Base-by-base conservation (phyloP, 1,284 basidiomycete genomes). In the Ustilago crameri region DNA sequence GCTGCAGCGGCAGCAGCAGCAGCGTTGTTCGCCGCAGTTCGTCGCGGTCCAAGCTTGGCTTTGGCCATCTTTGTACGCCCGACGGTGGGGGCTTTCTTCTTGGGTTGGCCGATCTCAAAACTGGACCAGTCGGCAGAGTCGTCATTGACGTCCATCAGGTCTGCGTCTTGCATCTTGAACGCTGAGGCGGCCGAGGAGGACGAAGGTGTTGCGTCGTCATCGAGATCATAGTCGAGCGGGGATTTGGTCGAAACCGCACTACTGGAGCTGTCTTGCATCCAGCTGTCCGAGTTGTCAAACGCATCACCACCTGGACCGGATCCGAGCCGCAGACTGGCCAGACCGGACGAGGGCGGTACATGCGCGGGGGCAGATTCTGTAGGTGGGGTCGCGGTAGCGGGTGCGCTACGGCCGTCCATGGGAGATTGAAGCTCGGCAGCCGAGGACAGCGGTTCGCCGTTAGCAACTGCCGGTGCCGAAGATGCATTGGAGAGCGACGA, bases 91-190 rank as follows among this genome's bases (percentile, higher is more conserved):
- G 64, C 27, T 35, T 61, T 74, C 43, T 64, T 65, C 56, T 72
- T 76, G 5, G 61, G 55, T 24, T 67, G 63, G 3, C 65, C 77
- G 2, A 72, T 51, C 34, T 72, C 73, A 35, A 79, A 79, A 38
- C 62, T 63, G 9, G 73, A 65, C 77, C 77, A 79, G 41, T 79
- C 77, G 32, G 60, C 75, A 18, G 59, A 56, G 46, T 79, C 77
- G 53, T 78, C 77, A 47, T 75, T 34, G n/a, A 79, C 73, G 44
- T 79, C 73, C 63, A 79, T 79, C 0, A 79, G 62, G 41, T 79
- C 75, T 9, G 35, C 14, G 10, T 61, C 50, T 32, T 54, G 53
- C 40, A 49, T 44, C 7, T 38, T 26, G 52, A 66, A 72, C 0
- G 68, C 62, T 9, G 59, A 66, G 0, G 63, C 59, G 5, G 69